phyloP scores from a whole-genome alignment of 805 yeast species.

The Priceomyces castillae region DNA sequence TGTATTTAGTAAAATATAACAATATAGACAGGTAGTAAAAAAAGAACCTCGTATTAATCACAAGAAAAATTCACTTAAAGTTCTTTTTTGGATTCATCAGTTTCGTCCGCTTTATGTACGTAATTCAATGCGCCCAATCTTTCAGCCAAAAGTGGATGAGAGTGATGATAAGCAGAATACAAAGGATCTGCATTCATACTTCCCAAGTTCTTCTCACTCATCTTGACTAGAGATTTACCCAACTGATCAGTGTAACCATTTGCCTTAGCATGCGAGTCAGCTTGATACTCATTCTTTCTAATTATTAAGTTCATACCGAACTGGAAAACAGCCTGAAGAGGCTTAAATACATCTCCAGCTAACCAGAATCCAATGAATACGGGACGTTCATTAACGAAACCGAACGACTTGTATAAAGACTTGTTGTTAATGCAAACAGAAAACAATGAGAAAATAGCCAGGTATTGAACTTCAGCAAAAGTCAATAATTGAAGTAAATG shows the following conservation, averaged over 20 bases:
- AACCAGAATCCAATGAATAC: slow-evolving; percentile 76
- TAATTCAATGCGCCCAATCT: slow-evolving; percentile 74
- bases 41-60: not conserved
- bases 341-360: slow-evolving; percentile 75
- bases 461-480: slow-evolving; percentile 61
- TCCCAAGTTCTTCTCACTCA: slow-evolving; percentile 78
- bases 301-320: slow-evolving; percentile 68
- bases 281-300: slow-evolving; percentile 90
- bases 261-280: slow-evolving; percentile 80
- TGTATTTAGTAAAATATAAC: not conserved
- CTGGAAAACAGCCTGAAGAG: slow-evolving; percentile 66
- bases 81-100: slow-evolving; percentile 16
- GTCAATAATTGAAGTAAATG: slow-evolving; percentile 79
- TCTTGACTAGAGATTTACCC: slow-evolving; percentile 66
- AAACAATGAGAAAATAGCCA: slow-evolving; percentile 67
- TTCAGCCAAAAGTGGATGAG: slow-evolving; percentile 91
- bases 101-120: slow-evolving; percentile 28
- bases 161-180: slow-evolving; percentile 82
- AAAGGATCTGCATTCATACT: slow-evolving; percentile 89
- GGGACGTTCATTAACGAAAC: slow-evolving; percentile 66
- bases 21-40: not conserved
- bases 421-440: slow-evolving; percentile 76
- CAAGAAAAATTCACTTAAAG: not conserved
- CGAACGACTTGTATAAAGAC: slow-evolving; percentile 76
- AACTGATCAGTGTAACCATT: slow-evolving; percentile 71